phyloP scores from a whole-genome alignment of 352 stramenopile species.

The Thraustochytrium sp. region DNA sequence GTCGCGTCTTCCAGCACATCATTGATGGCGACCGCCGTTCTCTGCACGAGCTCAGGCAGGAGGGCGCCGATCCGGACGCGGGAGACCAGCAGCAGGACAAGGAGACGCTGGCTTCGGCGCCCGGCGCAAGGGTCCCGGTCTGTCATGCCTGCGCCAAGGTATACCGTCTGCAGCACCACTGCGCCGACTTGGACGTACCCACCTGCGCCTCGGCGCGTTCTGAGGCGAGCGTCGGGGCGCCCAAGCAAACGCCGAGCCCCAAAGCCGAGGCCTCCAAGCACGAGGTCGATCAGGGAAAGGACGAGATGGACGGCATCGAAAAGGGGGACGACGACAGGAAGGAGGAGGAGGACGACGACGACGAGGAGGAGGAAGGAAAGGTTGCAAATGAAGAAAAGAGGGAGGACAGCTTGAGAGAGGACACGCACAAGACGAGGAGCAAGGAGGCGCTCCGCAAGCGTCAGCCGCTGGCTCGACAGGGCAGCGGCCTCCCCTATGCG shows the following conservation, averaged over 20 bases:
- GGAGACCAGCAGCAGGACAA: too few relatives aligned
- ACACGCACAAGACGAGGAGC: too few relatives aligned
- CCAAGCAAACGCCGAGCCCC: too few relatives aligned
- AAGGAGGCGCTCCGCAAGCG: background rate
- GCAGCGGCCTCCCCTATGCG: conserved; percentile 3
- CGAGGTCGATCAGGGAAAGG: background rate
- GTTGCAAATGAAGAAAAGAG: background rate
- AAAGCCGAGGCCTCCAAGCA: too few relatives aligned
- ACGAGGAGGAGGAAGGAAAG: background rate
- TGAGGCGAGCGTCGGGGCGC: too few relatives aligned
- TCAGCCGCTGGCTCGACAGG: background rate
- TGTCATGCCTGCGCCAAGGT: background rate
- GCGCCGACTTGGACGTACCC: too few relatives aligned
- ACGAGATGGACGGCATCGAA: background rate
- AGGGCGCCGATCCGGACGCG: too few relatives aligned
- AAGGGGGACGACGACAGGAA: background rate
- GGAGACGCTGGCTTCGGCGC: too few relatives aligned
- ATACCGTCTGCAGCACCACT: background rate
- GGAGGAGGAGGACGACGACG: background rate
- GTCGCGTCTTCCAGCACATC: background rate
- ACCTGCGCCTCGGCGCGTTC: too few relatives aligned
- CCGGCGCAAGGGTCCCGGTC: background rate
- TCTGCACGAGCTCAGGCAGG: too few relatives aligned
- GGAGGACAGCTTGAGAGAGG: too few relatives aligned
- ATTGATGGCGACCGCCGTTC: background rate